Evolutionary conservation across 495 filamentous ascomycete genomes (phyloP), one percentile per base, ranked within the genome.

Genomic region (Aspergillus egyptiacus): DNA sequence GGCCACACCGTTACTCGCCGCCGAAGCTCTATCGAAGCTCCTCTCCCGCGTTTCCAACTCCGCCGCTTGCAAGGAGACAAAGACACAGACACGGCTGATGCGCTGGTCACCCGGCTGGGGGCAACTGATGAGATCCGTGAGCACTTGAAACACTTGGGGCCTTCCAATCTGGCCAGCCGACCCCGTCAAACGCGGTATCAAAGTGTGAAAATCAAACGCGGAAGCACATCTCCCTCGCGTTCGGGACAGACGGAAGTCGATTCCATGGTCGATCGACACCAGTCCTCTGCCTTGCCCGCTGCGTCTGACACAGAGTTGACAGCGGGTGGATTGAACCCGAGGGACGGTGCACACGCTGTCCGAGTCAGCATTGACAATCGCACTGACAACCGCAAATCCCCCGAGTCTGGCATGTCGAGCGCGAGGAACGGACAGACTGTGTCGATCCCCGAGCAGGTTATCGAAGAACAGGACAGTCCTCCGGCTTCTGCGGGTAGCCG

Each of bases 81-180:
- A 11, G 55, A 51, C 27, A 35, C 59, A 2, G 62, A 66, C 19
- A 36, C 57, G 11, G 35, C 54, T 24, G 55, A 68, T 42, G 46
- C 61, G 40, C 60, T 63, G 50, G 48, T 74, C 35, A 67, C 65
- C 5, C 65, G 71, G 50, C 53, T 67, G 19, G 64, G 67, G 14
- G 55, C 66, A 25, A 72, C 69, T 1, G 70, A 74, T 42, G 88
- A 95, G 39, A 79, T 95, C 48, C 78, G 77, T 38, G 81, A 90
- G 54, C 91, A 96, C 51, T 72, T 96, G 9, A 93, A 87, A 57
- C 86, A 93, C 57, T 81, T 98, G 2, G 93, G 94, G 0, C 93
- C 93, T 0, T 94, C 89, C 2, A 98, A 98, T 57, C 78, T 86
- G 13, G 94, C 93, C 2, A 87, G 80, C 43, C 80, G 86, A 28